phyloP scores from a whole-genome alignment of 768 basidiomycete species.

The Suillus americanus region DNA sequence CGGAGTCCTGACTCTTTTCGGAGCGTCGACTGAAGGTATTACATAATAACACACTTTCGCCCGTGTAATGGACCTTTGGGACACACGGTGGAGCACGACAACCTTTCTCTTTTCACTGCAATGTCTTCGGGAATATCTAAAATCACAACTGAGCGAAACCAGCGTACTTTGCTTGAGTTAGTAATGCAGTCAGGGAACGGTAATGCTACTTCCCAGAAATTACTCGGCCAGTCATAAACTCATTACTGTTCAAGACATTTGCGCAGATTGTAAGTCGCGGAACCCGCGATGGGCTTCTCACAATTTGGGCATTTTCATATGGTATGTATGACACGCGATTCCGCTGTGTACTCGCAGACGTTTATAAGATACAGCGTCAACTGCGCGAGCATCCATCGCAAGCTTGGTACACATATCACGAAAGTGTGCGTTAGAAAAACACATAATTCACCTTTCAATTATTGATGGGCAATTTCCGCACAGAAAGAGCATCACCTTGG shows the following conservation, averaged over 20 bases:
- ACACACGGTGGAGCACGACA: not conserved
- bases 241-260: slow-evolving; percentile 55
- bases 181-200: slow-evolving; percentile 79
- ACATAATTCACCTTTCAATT: not conserved
- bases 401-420: slow-evolving; percentile 90
- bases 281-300: slow-evolving; percentile 88
- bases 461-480: slow-evolving; percentile 7
- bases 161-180: slow-evolving; percentile 67
- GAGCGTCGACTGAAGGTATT: not conserved
- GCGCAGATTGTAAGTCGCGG: slow-evolving; percentile 90
- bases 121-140: slow-evolving; percentile 47
- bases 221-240: slow-evolving; percentile 12
- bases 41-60: slow-evolving; percentile 3
- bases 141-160: slow-evolving; percentile 63
- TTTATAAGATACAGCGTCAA: slow-evolving; percentile 51
- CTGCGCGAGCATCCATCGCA: slow-evolving; percentile 91
- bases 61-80: not conserved
- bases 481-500: slow-evolving; percentile 89
- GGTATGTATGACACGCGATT: slow-evolving; percentile 42
- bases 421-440: slow-evolving; percentile 70
- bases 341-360: slow-evolving; percentile 7
- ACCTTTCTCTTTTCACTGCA: not conserved
- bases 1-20: not conserved
- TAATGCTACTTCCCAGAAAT: slow-evolving; percentile 25
- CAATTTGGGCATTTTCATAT: slow-evolving; percentile 88